A percentile compares a stretch with the other conserved stretches of the same genome.
These are phyloP conservation scores for Colletotrichum orbiculare DNA, from an alignment of 2,329 filamentous ascomycete species.

Conservation along the genomic window DNA sequence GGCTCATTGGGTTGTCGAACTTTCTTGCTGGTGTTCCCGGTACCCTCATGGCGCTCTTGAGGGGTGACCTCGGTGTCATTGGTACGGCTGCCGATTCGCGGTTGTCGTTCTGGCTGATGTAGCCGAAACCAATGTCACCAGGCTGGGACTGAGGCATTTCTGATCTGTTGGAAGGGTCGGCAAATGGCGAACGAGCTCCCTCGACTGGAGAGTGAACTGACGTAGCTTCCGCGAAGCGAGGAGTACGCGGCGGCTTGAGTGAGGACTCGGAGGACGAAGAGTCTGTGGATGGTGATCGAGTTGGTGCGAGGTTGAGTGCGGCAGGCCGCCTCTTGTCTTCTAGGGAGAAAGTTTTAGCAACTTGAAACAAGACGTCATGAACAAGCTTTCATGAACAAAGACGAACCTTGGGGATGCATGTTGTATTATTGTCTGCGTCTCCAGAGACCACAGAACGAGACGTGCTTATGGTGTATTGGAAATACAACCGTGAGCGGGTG, in stretches of 20 bases:
- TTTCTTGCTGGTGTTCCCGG: constrained; percentile 83
- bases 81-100: constrained; percentile 69
- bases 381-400: constrained; percentile 38
- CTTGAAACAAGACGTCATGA: constrained; percentile 36
- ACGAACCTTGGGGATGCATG: constrained; percentile 56
- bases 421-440: constrained; percentile 32
- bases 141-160: constrained; percentile 75
- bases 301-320: constrained; percentile 64
- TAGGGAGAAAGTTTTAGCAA: constrained; percentile 45
- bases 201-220: constrained; percentile 82
- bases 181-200: constrained; percentile 65
- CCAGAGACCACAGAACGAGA: constrained; percentile 32
- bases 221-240: constrained; percentile 85
- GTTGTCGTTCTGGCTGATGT: constrained; percentile 68
- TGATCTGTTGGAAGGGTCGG: constrained; percentile 66
- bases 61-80: constrained; percentile 78
- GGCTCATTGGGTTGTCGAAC: constrained; percentile 83
- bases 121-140: constrained; percentile 92
- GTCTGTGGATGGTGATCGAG: constrained; percentile 60
- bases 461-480: constrained; percentile 33
- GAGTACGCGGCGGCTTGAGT: constrained; percentile 76
- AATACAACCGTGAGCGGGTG: constrained; percentile 34
- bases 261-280: constrained; percentile 66
- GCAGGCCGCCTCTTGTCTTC: constrained; percentile 68
- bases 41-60: constrained; percentile 91